phyloP scores from a whole-genome alignment of 495 filamentous ascomycete species.

The Glonium stellatum region DNA sequence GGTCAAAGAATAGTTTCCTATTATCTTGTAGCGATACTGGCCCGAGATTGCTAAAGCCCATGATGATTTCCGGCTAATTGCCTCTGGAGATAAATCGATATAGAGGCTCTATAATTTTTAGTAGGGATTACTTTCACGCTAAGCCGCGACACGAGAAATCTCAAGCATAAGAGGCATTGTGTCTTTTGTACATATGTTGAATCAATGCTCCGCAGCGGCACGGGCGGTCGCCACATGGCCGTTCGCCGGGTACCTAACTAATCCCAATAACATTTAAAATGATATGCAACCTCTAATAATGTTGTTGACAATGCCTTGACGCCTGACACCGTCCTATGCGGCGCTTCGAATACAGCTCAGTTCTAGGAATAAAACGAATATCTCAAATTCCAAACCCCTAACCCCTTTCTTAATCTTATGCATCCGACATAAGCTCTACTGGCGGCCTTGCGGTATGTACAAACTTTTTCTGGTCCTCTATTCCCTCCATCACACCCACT shows the following conservation, averaged over 20 bases:
- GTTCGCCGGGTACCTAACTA: not conserved
- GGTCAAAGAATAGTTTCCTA: too few relatives aligned
- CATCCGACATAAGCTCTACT: slow-evolving; percentile 70
- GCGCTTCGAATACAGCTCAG: not conserved
- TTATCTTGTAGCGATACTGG: too few relatives aligned
- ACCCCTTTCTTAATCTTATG: not conserved
- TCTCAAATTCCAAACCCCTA: not conserved
- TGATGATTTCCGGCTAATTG: too few relatives aligned
- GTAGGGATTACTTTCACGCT: too few relatives aligned
- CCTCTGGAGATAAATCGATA: too few relatives aligned
- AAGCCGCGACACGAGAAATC: too few relatives aligned
- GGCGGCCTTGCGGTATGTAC: slow-evolving; percentile 79
- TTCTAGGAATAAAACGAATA: not conserved
- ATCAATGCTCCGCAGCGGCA: too few relatives aligned
- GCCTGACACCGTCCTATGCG: not conserved
- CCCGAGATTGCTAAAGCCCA: too few relatives aligned
- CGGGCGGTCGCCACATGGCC: too few relatives aligned
- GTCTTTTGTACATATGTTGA: too few relatives aligned
- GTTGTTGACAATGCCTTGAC: not conserved
- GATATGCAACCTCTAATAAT: not conserved
- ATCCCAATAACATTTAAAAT: not conserved
- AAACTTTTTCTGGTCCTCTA: slow-evolving; percentile 39
- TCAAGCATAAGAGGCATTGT: too few relatives aligned
- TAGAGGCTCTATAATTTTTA: too few relatives aligned
- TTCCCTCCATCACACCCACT: slow-evolving; percentile 33